Percentiles rank a stretch among this genome's conserved stretches.
These are phyloP conservation scores for Globisporangium orthogonon DNA, from an alignment of 352 stramenopile genomes.

Conservation along the genomic window DNA sequence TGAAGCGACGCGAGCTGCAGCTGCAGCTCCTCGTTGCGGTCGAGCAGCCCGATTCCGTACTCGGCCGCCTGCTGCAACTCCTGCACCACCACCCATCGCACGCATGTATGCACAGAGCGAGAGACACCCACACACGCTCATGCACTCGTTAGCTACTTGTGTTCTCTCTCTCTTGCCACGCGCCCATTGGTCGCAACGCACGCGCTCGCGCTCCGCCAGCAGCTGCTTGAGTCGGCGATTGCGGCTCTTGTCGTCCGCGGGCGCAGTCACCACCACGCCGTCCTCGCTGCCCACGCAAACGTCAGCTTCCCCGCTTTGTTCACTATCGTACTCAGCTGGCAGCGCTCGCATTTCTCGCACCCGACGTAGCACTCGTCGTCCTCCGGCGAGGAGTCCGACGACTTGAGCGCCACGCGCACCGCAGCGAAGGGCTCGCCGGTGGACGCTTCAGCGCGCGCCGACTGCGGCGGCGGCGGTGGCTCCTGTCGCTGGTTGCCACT, in stretches of 20 bases:
- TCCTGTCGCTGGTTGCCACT: conserved; percentile 1
- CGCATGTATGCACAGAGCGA: too few species aligned
- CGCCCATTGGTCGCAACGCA: conserved; percentile 6
- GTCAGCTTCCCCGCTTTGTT: background rate
- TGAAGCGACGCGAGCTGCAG: conserved; percentile 60
- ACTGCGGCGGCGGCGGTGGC: background rate
- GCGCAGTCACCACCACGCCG: conserved; percentile 33
- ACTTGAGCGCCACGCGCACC: conserved; percentile 18
- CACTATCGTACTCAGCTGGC: too few species aligned
- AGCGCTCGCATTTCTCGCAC: conserved; percentile 16
- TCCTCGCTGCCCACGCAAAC: conserved; percentile 35
- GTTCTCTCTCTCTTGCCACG: too few species aligned
- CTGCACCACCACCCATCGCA: conserved; percentile 22
- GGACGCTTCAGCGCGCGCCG: background rate
- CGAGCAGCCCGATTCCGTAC: conserved; percentile 72
- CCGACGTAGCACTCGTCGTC: conserved; percentile 64
- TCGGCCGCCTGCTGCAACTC: conserved; percentile 69
- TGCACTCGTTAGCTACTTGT: too few species aligned
- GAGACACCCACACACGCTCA: too few species aligned
- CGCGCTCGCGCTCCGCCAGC: conserved; percentile 45
- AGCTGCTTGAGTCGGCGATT: conserved; percentile 34
- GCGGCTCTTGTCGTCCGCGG: conserved; percentile 44
- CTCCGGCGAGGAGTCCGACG: conserved; percentile 25
- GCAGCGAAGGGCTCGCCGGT: background rate
- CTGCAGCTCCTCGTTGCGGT: conserved; percentile 70